Base-by-base conservation (phyloP, 2,329 filamentous ascomycete species). In the Pseudopyrenochaeta lycopersici region DNA sequence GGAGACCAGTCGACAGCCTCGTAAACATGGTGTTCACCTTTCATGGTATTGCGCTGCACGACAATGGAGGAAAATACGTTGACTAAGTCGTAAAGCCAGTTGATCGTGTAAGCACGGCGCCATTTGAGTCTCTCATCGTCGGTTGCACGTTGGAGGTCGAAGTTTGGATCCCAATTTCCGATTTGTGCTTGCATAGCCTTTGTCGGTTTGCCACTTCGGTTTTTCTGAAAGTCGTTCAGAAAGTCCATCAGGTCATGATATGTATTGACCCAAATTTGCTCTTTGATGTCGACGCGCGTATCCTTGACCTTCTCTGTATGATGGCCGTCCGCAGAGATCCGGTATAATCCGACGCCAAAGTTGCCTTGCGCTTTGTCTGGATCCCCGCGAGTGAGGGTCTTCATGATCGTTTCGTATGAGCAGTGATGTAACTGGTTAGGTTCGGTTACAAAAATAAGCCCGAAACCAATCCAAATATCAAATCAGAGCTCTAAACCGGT, bases 41-140 rank as follows among this genome's bases (percentile, higher is more conserved):
- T 72, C 39, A 69, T 51, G 7, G 56, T 74, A 32, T 75, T 78
- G 5, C 66, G 69, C 47, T 80, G 73, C 1, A 79, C 67, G 15
- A 80, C 76, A 49, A 77, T 63, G 3, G 66, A 58, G 0, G 78
- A 79, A 49, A 76, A 81, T 4, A 80, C 21, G 45, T 82, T 83
- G 58, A 84, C 78, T 5, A 84, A 59, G 48, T 83, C 80, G 53
- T 83, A 84, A 0, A 84, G 74, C 81, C 80, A 83, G 52, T 79
- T 82, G 54, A 84, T 81, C 1, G 78, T 81, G 47, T 81, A 84
- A 0, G 66, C 59, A 1, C 80, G 77, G 6, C 81, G 79, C 81
- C 81, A 84, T 7, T 72, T 65, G 3, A 80, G 33, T 18, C 78
- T 66, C 44, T 82, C 62, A 4, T 77, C 64, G 9, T 76, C 64